A percentile compares a stretch with the other conserved stretches of the same genome.
Conservation (phyloP, 225 moss, liverwort and hornwort genomes). For the Bryum argenteum region DNA sequence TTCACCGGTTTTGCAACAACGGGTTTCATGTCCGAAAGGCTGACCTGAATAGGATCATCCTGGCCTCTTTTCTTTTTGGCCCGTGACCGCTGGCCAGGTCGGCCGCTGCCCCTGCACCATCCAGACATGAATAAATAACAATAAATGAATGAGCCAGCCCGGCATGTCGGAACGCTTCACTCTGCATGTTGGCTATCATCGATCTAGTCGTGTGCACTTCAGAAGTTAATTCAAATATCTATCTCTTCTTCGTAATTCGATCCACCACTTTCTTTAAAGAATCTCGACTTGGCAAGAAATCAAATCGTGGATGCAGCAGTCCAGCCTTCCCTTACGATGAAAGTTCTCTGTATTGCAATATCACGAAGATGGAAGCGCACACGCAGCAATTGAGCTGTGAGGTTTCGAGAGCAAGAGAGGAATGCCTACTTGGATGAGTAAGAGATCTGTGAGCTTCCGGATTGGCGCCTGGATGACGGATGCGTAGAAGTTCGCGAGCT, state of each 20-base stretch:
- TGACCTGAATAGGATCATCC: constrained; percentile 54
- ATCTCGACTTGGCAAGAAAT: not conserved
- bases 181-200: not conserved
- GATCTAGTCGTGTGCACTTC: not conserved
- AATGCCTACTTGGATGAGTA: constrained; percentile 64
- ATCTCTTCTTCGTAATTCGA: not conserved
- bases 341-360: not conserved
- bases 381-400: constrained; percentile 7
- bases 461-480: constrained; percentile 75
- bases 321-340: not conserved
- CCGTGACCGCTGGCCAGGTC: constrained; percentile 31
- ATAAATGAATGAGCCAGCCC: not conserved
- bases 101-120: constrained; percentile 46
- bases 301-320: not conserved
- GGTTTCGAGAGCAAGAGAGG: not conserved
- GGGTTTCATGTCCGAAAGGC: not conserved
- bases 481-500: constrained; percentile 70
- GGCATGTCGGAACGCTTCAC: not conserved
- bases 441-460: constrained; percentile 82
- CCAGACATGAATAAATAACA: not conserved
- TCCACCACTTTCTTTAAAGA: not conserved
- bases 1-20: not conserved
- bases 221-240: constrained; percentile 8
- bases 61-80: constrained; percentile 47
- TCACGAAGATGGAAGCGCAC: not conserved